phyloP scores from a whole-genome alignment of 1,139 yeast genomes.

The Magnusiomyces tetraspermus region DNA sequence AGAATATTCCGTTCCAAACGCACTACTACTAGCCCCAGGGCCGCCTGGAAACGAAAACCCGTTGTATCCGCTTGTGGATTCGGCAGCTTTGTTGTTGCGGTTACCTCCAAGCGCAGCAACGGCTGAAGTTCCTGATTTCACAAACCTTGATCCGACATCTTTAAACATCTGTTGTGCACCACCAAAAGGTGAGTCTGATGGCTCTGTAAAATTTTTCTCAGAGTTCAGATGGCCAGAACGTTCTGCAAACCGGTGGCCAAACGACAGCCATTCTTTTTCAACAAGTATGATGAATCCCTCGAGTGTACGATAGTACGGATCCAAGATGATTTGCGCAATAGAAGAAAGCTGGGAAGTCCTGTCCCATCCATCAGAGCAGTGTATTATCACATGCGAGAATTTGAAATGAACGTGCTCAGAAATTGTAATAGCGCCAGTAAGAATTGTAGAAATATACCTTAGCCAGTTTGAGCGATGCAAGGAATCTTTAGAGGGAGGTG shows the following conservation, averaged over 20 bases:
- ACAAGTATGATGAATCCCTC: constrained; percentile 78
- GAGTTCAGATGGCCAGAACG: constrained; percentile 60
- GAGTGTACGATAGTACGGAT: constrained; percentile 79
- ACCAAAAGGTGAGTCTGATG: constrained; percentile 22
- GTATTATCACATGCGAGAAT: constrained; percentile 74
- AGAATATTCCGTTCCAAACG: not conserved
- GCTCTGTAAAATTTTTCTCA: constrained; percentile 19
- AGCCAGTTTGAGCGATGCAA: constrained; percentile 73
- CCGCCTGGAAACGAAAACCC: not conserved
- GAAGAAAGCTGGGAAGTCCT: constrained; percentile 86
- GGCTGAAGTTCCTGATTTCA: constrained; percentile 15
- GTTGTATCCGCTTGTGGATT: not conserved
- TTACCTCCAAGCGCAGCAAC: not conserved
- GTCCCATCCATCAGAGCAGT: constrained; percentile 99
- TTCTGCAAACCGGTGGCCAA: constrained; percentile 84
- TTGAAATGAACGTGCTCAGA: constrained; percentile 73
- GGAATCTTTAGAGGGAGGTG: constrained; percentile 37
- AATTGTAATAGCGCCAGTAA: constrained; percentile 70
- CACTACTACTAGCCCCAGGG: not conserved
- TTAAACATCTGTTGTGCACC: constrained; percentile 35
- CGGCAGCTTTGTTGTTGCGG: not conserved
- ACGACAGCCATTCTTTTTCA: constrained; percentile 93
- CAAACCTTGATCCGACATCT: constrained; percentile 29
- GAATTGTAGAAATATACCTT: constrained; percentile 54
- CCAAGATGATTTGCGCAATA: constrained; percentile 74